These are phyloP conservation scores for Tilletia setariae DNA, from an alignment of 1,284 basidiomycete species.

Conservation along the genomic window DNA sequence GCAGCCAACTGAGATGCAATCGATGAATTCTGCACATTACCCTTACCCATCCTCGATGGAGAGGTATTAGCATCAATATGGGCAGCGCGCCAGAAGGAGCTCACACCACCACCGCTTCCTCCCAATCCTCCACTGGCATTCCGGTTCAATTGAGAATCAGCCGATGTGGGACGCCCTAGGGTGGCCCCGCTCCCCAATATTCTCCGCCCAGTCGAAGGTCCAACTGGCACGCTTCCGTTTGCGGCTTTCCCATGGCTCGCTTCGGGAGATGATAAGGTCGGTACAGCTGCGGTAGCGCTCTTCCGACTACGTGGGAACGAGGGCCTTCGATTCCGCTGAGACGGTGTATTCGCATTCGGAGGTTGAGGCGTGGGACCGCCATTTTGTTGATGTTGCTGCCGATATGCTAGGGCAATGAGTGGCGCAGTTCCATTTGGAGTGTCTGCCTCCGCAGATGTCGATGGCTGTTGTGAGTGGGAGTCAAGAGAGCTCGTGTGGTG, in stretches of 20 bases:
- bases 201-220: too few relatives aligned
- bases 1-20: not conserved
- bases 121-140: not conserved
- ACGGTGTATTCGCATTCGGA: not conserved
- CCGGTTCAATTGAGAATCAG: not conserved
- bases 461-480: not conserved
- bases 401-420: not conserved
- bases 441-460: not conserved
- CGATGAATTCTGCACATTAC: not conserved
- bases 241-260: not conserved
- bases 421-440: not conserved
- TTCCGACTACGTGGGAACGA: constrained; percentile 2
- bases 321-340: not conserved
- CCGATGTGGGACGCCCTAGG: not conserved
- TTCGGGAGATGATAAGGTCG: not conserved
- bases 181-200: too few relatives aligned
- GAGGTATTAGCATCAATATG: not conserved
- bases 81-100: constrained; percentile 12
- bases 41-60: not conserved
- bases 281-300: not conserved
- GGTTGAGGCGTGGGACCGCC: not conserved
- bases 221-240: too few relatives aligned
- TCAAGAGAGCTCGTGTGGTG: constrained; percentile 1
- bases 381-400: too few relatives aligned
- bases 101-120: not conserved